Percentiles rank a stretch among this genome's conserved stretches.
phyloP scores from a whole-genome alignment of 208 protist genomes.

The Leishmania aethiopica region DNA sequence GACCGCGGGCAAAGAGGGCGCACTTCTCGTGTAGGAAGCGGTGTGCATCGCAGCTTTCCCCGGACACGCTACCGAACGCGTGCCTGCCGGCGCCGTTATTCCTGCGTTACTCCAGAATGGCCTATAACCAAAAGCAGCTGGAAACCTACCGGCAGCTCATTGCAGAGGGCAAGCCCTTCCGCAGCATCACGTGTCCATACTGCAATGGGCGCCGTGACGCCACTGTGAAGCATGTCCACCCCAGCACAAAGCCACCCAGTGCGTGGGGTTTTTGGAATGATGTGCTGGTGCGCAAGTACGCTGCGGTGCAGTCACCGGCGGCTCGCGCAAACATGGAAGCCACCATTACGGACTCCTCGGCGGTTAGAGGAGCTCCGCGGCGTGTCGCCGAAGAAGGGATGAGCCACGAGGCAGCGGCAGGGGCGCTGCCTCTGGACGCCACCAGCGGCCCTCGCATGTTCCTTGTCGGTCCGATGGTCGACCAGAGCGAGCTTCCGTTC shows the following conservation, averaged over 20 bases:
- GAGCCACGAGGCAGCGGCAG: neutral
- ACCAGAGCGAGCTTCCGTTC: constrained; percentile 91
- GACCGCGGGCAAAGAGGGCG: neutral
- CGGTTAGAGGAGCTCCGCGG: neutral
- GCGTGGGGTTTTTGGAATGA: constrained; percentile 68
- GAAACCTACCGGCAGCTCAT: constrained; percentile 34
- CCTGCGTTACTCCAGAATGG: constrained; percentile 24
- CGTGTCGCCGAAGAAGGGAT: neutral
- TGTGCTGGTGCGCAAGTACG: constrained; percentile 62
- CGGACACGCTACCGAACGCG: neutral
- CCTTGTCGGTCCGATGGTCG: constrained; percentile 93
- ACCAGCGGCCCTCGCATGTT: constrained; percentile 38
- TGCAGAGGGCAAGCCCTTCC: constrained; percentile 21
- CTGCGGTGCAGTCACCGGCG: constrained; percentile 22
- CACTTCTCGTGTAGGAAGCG: neutral
- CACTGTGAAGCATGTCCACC: constrained; percentile 68
- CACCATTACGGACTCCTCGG: neutral
- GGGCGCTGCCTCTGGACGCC: neutral
- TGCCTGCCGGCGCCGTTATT: neutral
- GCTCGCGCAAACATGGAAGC: constrained; percentile 24
- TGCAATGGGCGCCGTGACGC: constrained; percentile 56
- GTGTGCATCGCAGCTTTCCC: neutral
- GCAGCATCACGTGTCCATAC: constrained; percentile 67
- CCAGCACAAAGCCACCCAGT: constrained; percentile 54
- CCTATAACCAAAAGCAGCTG: constrained; percentile 34